A percentile compares a stretch with the other conserved stretches of the same genome.
Evolutionary conservation across 352 stramenopile genomes (phyloP).

Genomic region (Pythium sp.): DNA sequence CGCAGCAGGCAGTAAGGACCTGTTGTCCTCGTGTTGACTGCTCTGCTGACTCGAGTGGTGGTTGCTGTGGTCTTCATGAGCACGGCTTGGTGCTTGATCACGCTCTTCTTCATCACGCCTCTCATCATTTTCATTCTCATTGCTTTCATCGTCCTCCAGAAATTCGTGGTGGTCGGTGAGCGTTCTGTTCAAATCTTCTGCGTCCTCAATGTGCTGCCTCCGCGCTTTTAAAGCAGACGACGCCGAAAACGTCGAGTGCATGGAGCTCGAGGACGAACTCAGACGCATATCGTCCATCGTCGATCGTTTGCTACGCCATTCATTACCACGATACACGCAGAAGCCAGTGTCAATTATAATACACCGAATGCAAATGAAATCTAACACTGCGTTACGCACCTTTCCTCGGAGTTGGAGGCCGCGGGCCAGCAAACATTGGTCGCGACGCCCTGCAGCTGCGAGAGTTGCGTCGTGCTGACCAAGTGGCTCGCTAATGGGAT

Average conservation of each 20-base stretch:
- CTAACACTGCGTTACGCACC: neutral
- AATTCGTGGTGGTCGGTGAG: slow-evolving; percentile 6
- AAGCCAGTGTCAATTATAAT: too few relatives aligned
- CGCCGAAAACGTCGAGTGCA: slow-evolving; percentile 16
- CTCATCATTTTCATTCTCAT: neutral
- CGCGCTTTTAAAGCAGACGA: slow-evolving; percentile 7
- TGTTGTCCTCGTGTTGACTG: neutral
- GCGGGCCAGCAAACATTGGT: slow-evolving; percentile 26
- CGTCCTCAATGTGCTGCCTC: neutral
- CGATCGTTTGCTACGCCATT: slow-evolving; percentile 14
- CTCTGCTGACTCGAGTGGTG: neutral
- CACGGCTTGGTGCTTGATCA: neutral
- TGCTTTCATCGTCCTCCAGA: neutral
- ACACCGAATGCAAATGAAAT: neutral
- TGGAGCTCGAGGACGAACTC: slow-evolving; percentile 20
- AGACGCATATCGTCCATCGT: slow-evolving; percentile 20
- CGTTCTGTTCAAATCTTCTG: slow-evolving; percentile 1
- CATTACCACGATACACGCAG: too few relatives aligned
- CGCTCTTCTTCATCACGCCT: neutral
- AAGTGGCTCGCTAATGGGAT: slow-evolving; percentile 9
- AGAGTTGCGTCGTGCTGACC: neutral
- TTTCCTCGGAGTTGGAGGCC: slow-evolving; percentile 21
- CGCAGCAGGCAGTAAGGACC: neutral
- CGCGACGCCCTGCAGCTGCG: neutral
- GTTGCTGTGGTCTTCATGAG: neutral